phyloP scores from a whole-genome alignment of 2,329 filamentous ascomycete species.

The Neofusicoccum umdonicola region DNA sequence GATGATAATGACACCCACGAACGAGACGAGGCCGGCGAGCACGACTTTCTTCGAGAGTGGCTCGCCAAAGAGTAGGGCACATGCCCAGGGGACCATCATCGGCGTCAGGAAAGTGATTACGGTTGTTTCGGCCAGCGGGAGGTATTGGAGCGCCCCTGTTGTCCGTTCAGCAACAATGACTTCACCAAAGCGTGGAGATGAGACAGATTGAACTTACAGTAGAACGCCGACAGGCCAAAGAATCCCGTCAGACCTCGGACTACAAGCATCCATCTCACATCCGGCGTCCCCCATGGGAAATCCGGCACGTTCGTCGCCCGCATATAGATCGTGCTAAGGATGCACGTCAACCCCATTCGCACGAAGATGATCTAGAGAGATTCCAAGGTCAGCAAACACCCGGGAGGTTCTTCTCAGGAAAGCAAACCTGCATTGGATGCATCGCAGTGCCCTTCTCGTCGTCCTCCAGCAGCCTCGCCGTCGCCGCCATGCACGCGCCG shows the following conservation, averaged over 20 bases:
- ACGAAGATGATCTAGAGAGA: conserved; percentile 65
- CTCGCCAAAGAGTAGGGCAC: conserved; percentile 69
- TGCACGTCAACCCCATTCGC: conserved; percentile 69
- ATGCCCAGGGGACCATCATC: conserved; percentile 73
- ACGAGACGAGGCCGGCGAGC: conserved; percentile 68
- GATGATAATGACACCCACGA: conserved; percentile 76
- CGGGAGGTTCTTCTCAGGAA: no score
- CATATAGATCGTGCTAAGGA: conserved; percentile 69
- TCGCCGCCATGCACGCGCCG: conserved; percentile 13
- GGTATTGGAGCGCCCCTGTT: conserved; percentile 64
- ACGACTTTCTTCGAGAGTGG: conserved; percentile 76
- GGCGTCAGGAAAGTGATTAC: conserved; percentile 83
- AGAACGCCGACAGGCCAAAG: conserved; percentile 29
- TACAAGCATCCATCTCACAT: conserved; percentile 23
- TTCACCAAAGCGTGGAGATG: no score
- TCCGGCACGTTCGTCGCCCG: conserved; percentile 52
- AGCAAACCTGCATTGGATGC: conserved; percentile 15
- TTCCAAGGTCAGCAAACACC: no score
- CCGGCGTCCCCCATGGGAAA: conserved; percentile 26
- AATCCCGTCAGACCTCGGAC: conserved; percentile 28
- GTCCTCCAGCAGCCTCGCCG: conserved; percentile 11
- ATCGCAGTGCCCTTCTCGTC: conserved; percentile 4
- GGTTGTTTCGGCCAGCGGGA: conserved; percentile 79
- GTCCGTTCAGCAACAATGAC: conserved; percentile 43
- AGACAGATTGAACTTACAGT: conserved; percentile 23